A percentile compares a stretch with the other conserved stretches of the same genome.
These are phyloP conservation scores for Aphanomyces cochlioides DNA, from an alignment of 352 stramenopile species.

Conservation along the genomic window DNA sequence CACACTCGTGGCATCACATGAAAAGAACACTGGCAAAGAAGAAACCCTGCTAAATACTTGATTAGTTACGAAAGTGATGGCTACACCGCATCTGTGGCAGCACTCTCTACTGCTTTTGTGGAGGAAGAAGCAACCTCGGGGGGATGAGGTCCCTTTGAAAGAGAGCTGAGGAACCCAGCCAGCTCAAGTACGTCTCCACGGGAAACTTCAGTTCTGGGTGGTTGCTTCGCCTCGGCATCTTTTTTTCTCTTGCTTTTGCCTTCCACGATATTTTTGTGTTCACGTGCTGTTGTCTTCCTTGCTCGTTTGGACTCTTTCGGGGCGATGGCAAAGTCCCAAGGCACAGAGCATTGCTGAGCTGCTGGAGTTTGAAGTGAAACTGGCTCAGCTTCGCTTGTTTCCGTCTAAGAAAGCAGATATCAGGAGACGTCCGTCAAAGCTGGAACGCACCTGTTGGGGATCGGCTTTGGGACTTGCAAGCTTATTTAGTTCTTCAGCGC, in stretches of 20 bases:
- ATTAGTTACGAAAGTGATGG: too few species aligned
- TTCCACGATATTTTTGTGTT: not conserved
- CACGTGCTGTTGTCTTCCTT: not conserved
- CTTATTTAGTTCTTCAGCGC: conserved; percentile 17
- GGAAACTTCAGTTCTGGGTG: not conserved
- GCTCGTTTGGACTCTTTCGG: not conserved
- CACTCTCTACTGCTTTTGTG: too few species aligned
- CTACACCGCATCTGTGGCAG: too few species aligned
- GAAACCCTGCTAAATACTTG: not conserved
- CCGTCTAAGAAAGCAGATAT: too few species aligned
- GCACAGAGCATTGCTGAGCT: not conserved
- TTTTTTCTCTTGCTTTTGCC: not conserved
- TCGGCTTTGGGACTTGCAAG: too few species aligned
- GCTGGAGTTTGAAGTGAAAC: conserved; percentile 13
- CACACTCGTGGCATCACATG: not conserved
- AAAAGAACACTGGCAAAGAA: not conserved
- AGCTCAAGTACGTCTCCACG: conserved; percentile 25
- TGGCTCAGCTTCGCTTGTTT: not conserved
- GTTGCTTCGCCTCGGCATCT: not conserved
- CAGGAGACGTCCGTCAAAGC: too few species aligned
- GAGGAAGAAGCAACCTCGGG: too few species aligned
- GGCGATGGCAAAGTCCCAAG: conserved; percentile 18
- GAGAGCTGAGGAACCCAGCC: conserved; percentile 24
- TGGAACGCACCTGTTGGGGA: too few species aligned
- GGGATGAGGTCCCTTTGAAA: not conserved